phyloP scores from a whole-genome alignment of 1,284 basidiomycete genomes.

The Fomitopsis schrenkii region DNA sequence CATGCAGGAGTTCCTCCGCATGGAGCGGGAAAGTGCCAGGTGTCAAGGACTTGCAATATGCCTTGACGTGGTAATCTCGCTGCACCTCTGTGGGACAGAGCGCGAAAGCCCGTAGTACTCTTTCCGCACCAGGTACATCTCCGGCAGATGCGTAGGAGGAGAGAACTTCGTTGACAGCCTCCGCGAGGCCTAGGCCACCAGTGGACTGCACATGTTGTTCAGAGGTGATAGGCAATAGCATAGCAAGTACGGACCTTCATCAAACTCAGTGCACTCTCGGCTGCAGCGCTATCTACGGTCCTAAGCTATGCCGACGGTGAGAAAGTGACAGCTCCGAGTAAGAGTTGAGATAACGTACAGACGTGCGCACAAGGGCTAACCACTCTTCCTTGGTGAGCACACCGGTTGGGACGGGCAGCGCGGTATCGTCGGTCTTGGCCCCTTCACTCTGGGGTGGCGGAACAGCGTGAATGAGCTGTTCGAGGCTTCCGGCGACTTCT shows the following conservation, averaged over 20 bases:
- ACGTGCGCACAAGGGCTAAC: slow-evolving; percentile 40
- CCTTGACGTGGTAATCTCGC: slow-evolving; percentile 65
- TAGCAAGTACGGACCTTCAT: slow-evolving; percentile 46
- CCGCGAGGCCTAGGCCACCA: slow-evolving; percentile 34
- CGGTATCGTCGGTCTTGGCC: not conserved
- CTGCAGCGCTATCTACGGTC: slow-evolving; percentile 29
- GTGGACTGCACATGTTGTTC: slow-evolving; percentile 29
- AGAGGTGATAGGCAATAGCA: not conserved
- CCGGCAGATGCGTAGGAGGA: slow-evolving; percentile 45
- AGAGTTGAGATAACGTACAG: slow-evolving; percentile 23
- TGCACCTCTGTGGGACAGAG: slow-evolving; percentile 46
- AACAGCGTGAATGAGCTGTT: not conserved
- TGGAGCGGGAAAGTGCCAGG: slow-evolving; percentile 42
- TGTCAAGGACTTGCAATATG: slow-evolving; percentile 45
- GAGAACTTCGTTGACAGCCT: slow-evolving; percentile 43
- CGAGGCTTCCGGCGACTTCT: slow-evolving; percentile 12
- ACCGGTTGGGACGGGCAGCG: slow-evolving; percentile 27
- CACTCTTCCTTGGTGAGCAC: slow-evolving; percentile 48
- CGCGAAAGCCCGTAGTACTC: slow-evolving; percentile 36
- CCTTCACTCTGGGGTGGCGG: not conserved
- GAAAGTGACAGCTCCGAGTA: not conserved
- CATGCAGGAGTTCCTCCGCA: slow-evolving; percentile 59
- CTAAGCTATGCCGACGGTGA: slow-evolving; percentile 26
- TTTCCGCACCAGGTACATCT: slow-evolving; percentile 42
- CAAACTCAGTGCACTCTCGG: slow-evolving; percentile 31